Evolutionary conservation across 1,284 basidiomycete genomes (phyloP).

Genomic region (Apiotrichum gracile): DNA sequence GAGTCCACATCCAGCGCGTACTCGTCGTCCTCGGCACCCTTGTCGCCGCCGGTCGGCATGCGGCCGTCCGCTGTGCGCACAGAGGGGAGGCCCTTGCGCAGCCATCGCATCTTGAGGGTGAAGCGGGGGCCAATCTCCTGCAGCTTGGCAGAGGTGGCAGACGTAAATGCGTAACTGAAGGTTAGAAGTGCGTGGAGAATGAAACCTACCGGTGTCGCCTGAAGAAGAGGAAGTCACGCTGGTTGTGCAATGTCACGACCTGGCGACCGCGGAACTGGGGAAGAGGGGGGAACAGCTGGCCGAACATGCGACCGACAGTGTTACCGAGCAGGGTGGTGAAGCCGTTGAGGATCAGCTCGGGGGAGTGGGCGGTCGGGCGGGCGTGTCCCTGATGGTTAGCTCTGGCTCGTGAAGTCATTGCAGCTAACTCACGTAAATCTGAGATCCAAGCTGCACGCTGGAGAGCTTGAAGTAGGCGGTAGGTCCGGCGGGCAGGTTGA

Average conservation of each 20-base stretch:
- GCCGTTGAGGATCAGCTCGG: slow-evolving; percentile 92
- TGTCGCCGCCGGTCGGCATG: slow-evolving; percentile 53
- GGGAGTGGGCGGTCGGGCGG: slow-evolving; percentile 82
- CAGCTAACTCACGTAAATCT: slow-evolving; percentile 65
- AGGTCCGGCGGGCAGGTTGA: slow-evolving; percentile 85
- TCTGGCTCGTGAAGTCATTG: background rate
- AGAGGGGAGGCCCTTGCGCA: slow-evolving; percentile 81
- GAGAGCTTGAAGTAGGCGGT: slow-evolving; percentile 95
- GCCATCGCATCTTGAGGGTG: slow-evolving; percentile 84
- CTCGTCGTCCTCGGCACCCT: slow-evolving; percentile 48
- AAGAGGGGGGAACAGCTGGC: slow-evolving; percentile 88
- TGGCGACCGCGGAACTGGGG: slow-evolving; percentile 96
- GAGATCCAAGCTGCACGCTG: slow-evolving; percentile 74
- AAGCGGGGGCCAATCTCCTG: slow-evolving; percentile 99
- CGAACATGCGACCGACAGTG: slow-evolving; percentile 87
- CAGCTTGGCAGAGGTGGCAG: slow-evolving; percentile 80
- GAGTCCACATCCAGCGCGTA: slow-evolving; percentile 30
- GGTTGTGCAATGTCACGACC: slow-evolving; percentile 95
- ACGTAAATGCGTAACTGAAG: slow-evolving; percentile 81
- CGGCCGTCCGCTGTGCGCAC: slow-evolving; percentile 51
- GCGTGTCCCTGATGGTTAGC: slow-evolving; percentile 72
- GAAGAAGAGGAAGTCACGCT: slow-evolving; percentile 97
- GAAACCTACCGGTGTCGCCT: slow-evolving; percentile 70
- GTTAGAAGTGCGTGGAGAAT: slow-evolving; percentile 1
- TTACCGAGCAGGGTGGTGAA: slow-evolving; percentile 93